Base-by-base conservation (phyloP, 129 eudicot species). In the Ambrosia artemisiifolia region DNA sequence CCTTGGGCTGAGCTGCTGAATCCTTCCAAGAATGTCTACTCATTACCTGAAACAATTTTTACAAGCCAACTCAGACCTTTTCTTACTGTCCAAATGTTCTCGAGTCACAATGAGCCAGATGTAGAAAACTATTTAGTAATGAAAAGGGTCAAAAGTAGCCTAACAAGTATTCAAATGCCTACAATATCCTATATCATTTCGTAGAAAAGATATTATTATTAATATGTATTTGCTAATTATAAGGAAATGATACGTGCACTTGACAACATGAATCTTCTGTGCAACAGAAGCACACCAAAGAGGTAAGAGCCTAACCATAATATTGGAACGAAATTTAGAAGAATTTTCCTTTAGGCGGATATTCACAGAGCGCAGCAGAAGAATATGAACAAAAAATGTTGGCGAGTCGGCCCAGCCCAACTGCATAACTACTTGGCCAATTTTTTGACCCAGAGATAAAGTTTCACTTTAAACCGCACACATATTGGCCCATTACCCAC, bases 1-100 rank as follows among this genome's bases (percentile, higher is more conserved):
- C 83, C 66, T 95, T 90, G 7, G 99, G 97, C 57, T 95, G 99
- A 70, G 94, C 70, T 8, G 96, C 80, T 51, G 80, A 81, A 78
- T 95, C 97, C 78, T 90, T 95, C 99, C 99, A 95, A 18, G 99
- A 95, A 84, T 95, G 99, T 73, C 99, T 81, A 83, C 99, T 84
- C 99, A 95, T 95, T 30, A 94, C 88, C 98, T 94, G 71, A 75
- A 49, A 18, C 59, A 34, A 53, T 55, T 24, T 24, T 48, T 40
- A 20, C 11, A 19, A 16, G 33, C 54, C 13, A 13, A 20, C 36
- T 28, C 49, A 43, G 75, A 71, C 46, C 17, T 38, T 56, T 55
- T 24, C 17, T 4, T 36, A 51, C 4, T 51, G 0, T 17, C 2
- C 11, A 51, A 51, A 16, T 17, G 53, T 11, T 9, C 2, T 18